These are phyloP conservation scores for Cucurbita ficifolia DNA, from an alignment of 306 rosid species.

Conservation along the genomic window DNA sequence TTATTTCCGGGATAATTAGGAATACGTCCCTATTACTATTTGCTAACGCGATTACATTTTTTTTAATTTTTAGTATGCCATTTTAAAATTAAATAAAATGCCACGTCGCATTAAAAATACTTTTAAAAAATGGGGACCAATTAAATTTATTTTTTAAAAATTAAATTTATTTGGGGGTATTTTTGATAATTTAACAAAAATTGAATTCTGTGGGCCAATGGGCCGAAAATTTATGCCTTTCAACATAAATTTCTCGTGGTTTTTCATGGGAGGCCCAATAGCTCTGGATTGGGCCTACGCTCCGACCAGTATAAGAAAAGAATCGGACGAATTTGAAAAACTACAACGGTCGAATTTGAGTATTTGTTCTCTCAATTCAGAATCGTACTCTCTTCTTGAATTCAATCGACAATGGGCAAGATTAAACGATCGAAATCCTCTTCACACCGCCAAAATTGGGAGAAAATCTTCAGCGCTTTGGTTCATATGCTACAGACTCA, in stretches of 20 bases:
- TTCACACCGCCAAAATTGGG: conserved; percentile 39
- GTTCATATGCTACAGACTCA: conserved; percentile 36
- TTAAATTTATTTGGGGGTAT: no score
- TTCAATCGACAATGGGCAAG: conserved; percentile 25
- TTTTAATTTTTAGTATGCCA: no score
- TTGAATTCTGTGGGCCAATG: neutral
- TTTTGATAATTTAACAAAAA: no score
- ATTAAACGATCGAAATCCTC: conserved; percentile 9
- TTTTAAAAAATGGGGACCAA: no score
- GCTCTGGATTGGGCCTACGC: neutral
- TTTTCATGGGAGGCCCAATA: neutral
- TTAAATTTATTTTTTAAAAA: no score
- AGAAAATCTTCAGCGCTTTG: conserved; percentile 31
- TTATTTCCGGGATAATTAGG: no score
- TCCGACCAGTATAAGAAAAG: neutral
- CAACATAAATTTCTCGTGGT: neutral
- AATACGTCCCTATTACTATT: no score
- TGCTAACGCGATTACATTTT: no score
- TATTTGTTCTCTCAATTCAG: neutral
- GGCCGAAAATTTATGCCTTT: neutral
- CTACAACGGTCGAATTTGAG: neutral
- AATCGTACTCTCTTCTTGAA: neutral
- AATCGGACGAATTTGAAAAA: neutral
- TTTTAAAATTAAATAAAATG: no score
- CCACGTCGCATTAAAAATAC: no score